Evolutionary conservation across 208 protist genomes (phyloP).

Genomic region (Willaertia magna): DNA sequence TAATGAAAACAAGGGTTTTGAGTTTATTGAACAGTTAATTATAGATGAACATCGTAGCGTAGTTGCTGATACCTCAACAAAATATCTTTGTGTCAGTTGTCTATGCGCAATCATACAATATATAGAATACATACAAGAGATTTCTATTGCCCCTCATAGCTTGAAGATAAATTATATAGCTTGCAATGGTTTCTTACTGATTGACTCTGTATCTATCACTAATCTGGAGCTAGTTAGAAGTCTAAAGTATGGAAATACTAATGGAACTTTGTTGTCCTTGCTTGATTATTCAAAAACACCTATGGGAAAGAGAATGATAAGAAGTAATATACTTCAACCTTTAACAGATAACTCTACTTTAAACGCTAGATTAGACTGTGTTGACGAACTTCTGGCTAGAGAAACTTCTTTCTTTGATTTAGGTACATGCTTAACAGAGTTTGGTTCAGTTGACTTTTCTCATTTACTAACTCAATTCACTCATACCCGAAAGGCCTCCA

Average conservation of each 20-base stretch:
- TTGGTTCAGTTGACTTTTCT: background rate
- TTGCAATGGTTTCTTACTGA: background rate
- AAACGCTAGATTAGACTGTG: background rate
- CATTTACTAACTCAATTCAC: conserved; percentile 1
- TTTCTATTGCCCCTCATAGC: background rate
- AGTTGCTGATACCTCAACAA: background rate
- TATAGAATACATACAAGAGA: background rate
- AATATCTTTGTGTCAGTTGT: background rate
- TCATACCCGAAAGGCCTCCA: background rate
- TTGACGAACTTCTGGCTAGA: background rate
- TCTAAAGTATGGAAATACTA: background rate
- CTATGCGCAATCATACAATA: background rate
- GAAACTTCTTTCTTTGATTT: conserved; percentile 2
- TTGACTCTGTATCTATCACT: background rate
- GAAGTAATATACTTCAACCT: conserved; percentile 4
- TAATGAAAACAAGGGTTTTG: background rate
- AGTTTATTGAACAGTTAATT: background rate
- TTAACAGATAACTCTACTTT: background rate
- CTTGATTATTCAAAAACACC: conserved; percentile 9
- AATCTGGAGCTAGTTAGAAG: background rate
- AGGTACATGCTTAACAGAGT: background rate
- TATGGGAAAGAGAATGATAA: background rate
- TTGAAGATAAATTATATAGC: background rate
- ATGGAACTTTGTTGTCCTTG: background rate
- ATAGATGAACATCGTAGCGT: background rate